Base-by-base conservation (phyloP, 495 filamentous ascomycete species). In the Bryoglossum gracile region DNA sequence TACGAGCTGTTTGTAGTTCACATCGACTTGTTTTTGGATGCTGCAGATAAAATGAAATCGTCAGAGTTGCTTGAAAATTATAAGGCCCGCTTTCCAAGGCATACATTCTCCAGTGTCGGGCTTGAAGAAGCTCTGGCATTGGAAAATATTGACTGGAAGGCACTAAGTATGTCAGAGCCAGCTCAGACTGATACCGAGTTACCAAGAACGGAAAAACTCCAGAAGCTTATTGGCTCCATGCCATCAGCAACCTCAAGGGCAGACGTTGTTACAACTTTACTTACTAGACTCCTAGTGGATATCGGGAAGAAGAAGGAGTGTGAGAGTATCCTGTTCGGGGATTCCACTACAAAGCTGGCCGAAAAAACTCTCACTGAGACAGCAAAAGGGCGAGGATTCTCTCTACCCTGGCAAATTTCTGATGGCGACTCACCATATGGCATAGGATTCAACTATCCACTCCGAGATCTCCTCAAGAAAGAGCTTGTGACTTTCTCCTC, bases 361-460 rank as follows among this genome's bases (percentile, higher is more conserved):
- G 86, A 91, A 55, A 84, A 85, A 54, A 86, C 87, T 3, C 79
- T 98, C 2, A 71, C 87, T 1, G 86, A 89, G 62, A 86, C 89
- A 3, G 89, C 94, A 4, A 95, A 96, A 65, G 92, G 92, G 0
- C 75, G 92, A 3, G 92, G 90, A 0, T 84, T 83, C 50, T 76
- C 83, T 10, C 58, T 97, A 32, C 89, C 89, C 0, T 89, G 84
- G 83, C 78, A 83, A 56, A 75, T 88, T 5, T 77, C 79, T 10
- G 92, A 97, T 62, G 86, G 86, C 3, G 61, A 61, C 52, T 83
- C 72, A 35, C 80, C 68, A 8, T 82, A 67, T 64, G 84, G 75
- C 28, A 59, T 77, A 45, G 66, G 65, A 26, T 81, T 73, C 64
- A 73, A 80, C 55, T 88, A 82, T 60, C 87, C 87, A 0, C 68